These are phyloP conservation scores for Backusella sp. DNA, from an alignment of 192 early-diverging fungal species.

Conservation along the genomic window DNA sequence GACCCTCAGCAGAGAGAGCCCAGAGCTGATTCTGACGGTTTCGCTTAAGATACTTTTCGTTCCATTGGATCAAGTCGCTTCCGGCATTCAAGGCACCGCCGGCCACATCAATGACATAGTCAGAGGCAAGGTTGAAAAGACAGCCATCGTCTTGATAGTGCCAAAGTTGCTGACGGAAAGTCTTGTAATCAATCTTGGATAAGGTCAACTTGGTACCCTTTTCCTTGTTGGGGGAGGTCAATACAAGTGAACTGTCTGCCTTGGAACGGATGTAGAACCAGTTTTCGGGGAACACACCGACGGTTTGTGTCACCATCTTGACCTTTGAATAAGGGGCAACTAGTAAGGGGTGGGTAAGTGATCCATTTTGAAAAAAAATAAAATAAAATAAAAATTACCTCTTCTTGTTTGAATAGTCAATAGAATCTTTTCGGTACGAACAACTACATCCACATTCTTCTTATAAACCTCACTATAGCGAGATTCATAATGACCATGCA, in stretches of 20 bases:
- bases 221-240: not conserved
- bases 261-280: constrained; percentile 25
- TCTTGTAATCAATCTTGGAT: constrained; percentile 9
- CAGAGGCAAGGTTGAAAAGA: constrained; percentile 11
- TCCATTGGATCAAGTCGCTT: constrained; percentile 15
- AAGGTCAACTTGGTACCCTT: constrained; percentile 16
- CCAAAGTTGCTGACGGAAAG: constrained; percentile 21
- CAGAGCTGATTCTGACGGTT: constrained; percentile 14
- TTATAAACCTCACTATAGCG: constrained; percentile 1
- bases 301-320: constrained; percentile 9
- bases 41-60: constrained; percentile 12
- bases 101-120: constrained; percentile 18
- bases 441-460: not conserved
- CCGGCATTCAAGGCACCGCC: constrained; percentile 5
- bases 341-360: too few species aligned
- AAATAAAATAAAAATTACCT: not conserved
- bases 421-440: constrained; percentile 6
- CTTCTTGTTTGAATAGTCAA: constrained; percentile 1
- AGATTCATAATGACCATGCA: constrained; percentile 14
- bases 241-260: constrained; percentile 5
- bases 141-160: constrained; percentile 19
- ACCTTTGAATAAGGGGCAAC: not conserved
- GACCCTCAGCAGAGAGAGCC: constrained; percentile 25
- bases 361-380: too few species aligned
- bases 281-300: constrained; percentile 17